phyloP scores from a whole-genome alignment of 139 green algal genomes.

The Zygnema circumcarinatum region DNA sequence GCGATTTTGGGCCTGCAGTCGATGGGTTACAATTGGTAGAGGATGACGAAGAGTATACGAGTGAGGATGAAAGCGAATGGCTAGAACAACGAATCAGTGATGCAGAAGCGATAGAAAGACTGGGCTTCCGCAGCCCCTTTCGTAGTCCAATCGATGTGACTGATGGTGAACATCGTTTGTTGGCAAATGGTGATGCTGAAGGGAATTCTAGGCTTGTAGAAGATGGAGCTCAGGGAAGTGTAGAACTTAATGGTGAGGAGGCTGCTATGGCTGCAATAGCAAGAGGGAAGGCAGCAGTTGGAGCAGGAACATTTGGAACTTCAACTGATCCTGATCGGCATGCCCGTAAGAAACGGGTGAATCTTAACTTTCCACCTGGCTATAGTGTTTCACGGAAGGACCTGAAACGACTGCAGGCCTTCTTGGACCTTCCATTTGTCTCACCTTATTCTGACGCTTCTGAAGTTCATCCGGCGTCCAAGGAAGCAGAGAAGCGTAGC shows the following conservation, averaged over 20 bases:
- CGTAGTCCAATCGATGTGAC: not conserved
- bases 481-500: conserved; percentile 29
- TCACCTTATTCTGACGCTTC: conserved; percentile 30
- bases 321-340: not conserved
- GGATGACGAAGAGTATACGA: not conserved
- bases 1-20: not conserved
- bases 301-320: conserved; percentile 11
- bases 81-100: not conserved
- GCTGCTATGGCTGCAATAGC: conserved; percentile 5
- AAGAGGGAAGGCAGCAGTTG: conserved; percentile 2
- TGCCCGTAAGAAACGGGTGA: not conserved
- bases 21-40: not conserved
- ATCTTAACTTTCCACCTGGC: conserved; percentile 37
- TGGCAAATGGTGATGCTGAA: too few relatives aligned
- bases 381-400: conserved; percentile 34
- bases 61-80: not conserved
- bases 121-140: not conserved
- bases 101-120: not conserved
- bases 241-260: conserved; percentile 1
- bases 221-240: not conserved
- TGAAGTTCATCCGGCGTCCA: not conserved
- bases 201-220: not conserved
- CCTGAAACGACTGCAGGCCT: conserved; percentile 19
- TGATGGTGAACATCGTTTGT: not conserved
- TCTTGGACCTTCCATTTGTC: conserved; percentile 18